phyloP scores from a whole-genome alignment of 2,329 filamentous ascomycete species.

The Byssochlamys sp. region DNA sequence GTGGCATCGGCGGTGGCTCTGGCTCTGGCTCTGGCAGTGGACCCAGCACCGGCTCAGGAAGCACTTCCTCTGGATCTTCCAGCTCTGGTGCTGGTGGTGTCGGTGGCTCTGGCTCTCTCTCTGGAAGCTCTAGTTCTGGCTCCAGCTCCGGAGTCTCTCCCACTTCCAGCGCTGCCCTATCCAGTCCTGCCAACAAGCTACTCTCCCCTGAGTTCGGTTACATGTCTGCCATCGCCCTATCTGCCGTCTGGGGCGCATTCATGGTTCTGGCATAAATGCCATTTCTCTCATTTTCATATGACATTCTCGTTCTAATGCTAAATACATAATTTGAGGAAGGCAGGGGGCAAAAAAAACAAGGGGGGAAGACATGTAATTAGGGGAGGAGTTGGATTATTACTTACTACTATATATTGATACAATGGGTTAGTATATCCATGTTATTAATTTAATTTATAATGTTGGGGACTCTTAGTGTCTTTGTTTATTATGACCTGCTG shows the following conservation, averaged over 20 bases:
- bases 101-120: neutral
- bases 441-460: no score
- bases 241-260: conserved; percentile 8
- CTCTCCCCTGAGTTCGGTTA: conserved; percentile 12
- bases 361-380: no score
- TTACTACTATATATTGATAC: no score
- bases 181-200: conserved; percentile 20
- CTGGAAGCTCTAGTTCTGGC: neutral
- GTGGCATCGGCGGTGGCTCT: conserved; percentile 6
- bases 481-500: no score
- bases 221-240: conserved; percentile 12
- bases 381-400: no score
- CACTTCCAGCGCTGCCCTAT: conserved; percentile 7
- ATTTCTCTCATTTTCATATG: neutral
- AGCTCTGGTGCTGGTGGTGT: neutral
- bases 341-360: no score
- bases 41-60: no score
- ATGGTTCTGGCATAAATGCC: conserved; percentile 17
- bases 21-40: neutral
- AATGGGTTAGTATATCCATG: no score
- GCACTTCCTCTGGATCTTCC: conserved; percentile 2
- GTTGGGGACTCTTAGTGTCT: no score
- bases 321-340: neutral
- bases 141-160: neutral
- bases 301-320: neutral